Percentiles rank a stretch among this genome's conserved stretches.
Conservation (phyloP, 768 basidiomycete genomes). For the Macrolepiota dolichaula region DNA sequence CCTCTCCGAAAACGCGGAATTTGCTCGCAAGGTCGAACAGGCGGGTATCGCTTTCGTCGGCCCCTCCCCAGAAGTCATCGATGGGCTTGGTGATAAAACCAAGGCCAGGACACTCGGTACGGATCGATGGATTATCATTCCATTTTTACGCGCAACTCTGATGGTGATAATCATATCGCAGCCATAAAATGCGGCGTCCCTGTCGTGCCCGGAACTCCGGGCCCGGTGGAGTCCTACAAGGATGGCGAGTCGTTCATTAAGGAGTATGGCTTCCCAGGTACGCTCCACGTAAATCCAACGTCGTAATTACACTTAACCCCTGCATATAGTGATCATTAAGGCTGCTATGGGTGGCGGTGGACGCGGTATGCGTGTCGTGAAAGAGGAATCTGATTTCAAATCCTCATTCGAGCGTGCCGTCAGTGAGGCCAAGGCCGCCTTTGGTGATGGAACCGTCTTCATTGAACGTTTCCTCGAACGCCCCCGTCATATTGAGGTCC, state of each 20-base stretch:
- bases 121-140: constrained; percentile 13
- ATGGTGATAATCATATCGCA: constrained; percentile 25
- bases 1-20: constrained; percentile 93
- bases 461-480: constrained; percentile 97
- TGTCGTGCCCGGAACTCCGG: constrained; percentile 97
- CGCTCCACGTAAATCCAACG: constrained; percentile 13
- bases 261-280: constrained; percentile 93
- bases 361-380: constrained; percentile 98
- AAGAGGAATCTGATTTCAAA: constrained; percentile 90
- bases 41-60: constrained; percentile 98
- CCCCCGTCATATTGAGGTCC: constrained; percentile 97
- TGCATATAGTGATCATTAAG: constrained; percentile 86
- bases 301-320: constrained; percentile 3
- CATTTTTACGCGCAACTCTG: constrained; percentile 7
- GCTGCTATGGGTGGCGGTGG: constrained; percentile 99
- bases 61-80: constrained; percentile 93
- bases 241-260: constrained; percentile 89
- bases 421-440: constrained; percentile 92
- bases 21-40: constrained; percentile 97
- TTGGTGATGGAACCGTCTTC: constrained; percentile 98
- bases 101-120: constrained; percentile 88
- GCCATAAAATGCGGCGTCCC: constrained; percentile 92
- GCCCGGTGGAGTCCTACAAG: constrained; percentile 75
- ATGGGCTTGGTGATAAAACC: constrained; percentile 97
- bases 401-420: constrained; percentile 88